phyloP scores from a whole-genome alignment of 2,329 filamentous ascomycete species.

The Colletotrichum melonis region DNA sequence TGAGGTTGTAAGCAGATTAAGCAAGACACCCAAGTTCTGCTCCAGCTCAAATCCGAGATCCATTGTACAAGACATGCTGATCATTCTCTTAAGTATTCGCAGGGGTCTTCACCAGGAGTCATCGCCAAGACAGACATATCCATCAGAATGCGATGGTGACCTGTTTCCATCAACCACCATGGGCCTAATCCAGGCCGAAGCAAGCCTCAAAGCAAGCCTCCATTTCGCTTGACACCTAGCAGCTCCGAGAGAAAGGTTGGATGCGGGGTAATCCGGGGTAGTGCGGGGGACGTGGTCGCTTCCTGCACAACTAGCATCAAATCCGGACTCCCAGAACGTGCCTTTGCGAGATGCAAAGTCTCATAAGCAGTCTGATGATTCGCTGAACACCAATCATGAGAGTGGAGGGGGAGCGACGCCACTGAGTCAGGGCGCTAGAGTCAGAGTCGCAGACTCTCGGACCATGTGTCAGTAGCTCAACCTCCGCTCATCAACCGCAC shows the following conservation, averaged over 20 bases:
- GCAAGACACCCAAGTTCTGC: not conserved
- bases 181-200: not conserved
- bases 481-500: not conserved
- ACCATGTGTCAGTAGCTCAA: slow-evolving; percentile 18
- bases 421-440: slow-evolving; percentile 31
- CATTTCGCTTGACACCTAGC: not conserved
- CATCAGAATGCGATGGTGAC: not conserved
- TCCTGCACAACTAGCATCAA: too few species aligned
- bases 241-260: not conserved
- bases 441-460: slow-evolving; percentile 12
- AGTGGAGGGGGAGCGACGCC: not conserved
- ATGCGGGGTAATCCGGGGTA: slow-evolving; percentile 29
- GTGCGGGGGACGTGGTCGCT: slow-evolving; percentile 4
- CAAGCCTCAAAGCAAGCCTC: not conserved
- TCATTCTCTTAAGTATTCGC: not conserved
- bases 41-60: not conserved
- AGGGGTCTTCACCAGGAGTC: not conserved
- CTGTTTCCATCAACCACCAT: not conserved
- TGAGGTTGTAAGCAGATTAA: not conserved
- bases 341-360: not conserved
- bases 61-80: not conserved
- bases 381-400: not conserved
- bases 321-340: too few species aligned
- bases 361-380: not conserved
- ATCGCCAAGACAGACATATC: not conserved